Conservation (phyloP, 2,329 filamentous ascomycete species). For the Neonectria punicea region DNA sequence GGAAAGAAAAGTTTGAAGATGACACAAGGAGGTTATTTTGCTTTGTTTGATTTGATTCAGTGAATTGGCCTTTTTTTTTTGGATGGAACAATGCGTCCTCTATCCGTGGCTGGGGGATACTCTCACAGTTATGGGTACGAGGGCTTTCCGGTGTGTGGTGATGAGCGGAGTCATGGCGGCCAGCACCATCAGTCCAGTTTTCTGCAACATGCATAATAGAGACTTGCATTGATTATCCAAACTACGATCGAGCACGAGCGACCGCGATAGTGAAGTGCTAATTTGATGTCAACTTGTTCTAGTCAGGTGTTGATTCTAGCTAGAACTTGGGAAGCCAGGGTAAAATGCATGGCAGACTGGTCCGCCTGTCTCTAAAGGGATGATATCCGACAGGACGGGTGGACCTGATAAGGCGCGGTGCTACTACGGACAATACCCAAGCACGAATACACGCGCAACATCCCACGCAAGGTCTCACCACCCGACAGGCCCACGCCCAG, state of each 20-base stretch:
- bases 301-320: neutral
- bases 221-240: conserved; percentile 31
- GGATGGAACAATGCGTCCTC: conserved; percentile 27
- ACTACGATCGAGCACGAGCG: neutral
- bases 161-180: neutral
- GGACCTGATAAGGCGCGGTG: neutral
- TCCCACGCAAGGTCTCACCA: conserved; percentile 2
- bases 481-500: neutral
- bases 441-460: neutral
- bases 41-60: conserved; percentile 18
- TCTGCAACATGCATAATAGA: conserved; percentile 23
- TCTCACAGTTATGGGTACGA: conserved; percentile 18
- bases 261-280: neutral
- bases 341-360: neutral
- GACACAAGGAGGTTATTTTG: conserved; percentile 27
- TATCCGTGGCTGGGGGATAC: conserved; percentile 14
- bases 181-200: conserved; percentile 17
- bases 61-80: conserved; percentile 7
- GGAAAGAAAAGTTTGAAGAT: conserved; percentile 30
- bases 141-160: conserved; percentile 20
- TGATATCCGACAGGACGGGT: neutral
- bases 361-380: neutral
- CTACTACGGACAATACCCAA: neutral
- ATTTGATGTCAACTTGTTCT: neutral
- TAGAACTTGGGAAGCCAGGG: neutral